Evolutionary conservation across 139 green algal genomes (phyloP), one percentile per base, ranked within the genome.

Genomic region (Yamagishiella unicocca): DNA sequence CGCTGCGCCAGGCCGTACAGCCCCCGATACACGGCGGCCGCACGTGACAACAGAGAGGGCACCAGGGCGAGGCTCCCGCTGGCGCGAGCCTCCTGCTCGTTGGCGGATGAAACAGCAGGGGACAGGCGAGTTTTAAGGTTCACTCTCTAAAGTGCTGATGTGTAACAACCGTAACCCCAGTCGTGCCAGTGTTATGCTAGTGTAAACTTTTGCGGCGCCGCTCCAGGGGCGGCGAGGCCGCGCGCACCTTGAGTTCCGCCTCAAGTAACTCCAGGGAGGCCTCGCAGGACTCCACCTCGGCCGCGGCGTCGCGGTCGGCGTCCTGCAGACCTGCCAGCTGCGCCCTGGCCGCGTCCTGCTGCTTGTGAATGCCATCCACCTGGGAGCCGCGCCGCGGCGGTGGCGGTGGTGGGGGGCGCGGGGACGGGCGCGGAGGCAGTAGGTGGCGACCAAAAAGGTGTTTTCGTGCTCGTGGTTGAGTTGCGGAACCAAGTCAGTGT

Each of bases 21-120:
- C 2, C 75, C 54, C 55, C 91, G 87, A 83, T 94, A 94, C 35
- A 88, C 80, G 10, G 67, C 68, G 19, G 91, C 91, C 22, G 91
- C 79, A 9, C 75, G 85, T 21, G 71, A 55, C 43, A 94, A 77
- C 77, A 92, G 83, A 1, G 43, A 40, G 1, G 73, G 66, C 29
- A 93, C 25, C 12, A 78, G 70, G n/a, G 68, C 70, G 4, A 62
- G 0, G 35, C 33, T 38, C 31, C 62, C 46, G 2, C 21, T 31
- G 21, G 71, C 12, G 31, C 61, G 87, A 1, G 67, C 67, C 6
- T 80, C 35, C 67, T 79, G 81, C 35, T 25, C 17, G n/a, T n/a
- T n/a, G n/a, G n/a, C n/a, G n/a, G n/a, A n/a, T n/a, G n/a, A n/a
- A n/a, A 17, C 12, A 58, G 12, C 50, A 58, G 50, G 50, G 50